A percentile compares a stretch with the other conserved stretches of the same genome.
Evolutionary conservation across 441 rosid species (phyloP).

Genomic region (Dalechampia spathulata): DNA sequence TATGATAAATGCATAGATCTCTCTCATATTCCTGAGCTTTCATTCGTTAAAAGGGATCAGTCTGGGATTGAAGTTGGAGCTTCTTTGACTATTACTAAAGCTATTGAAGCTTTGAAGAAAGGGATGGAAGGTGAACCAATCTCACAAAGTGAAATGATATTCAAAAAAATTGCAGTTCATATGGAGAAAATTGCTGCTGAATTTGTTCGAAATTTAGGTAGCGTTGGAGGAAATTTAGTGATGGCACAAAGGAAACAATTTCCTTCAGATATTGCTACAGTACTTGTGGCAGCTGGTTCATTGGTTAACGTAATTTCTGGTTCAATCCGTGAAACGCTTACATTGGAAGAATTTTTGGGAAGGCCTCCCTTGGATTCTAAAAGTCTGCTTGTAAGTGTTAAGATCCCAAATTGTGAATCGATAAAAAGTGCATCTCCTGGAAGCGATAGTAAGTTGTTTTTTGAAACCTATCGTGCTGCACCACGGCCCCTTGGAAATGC

Average conservation of each 20-base stretch:
- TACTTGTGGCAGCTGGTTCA: constrained; percentile 61
- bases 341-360: constrained; percentile 55
- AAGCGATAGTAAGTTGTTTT: constrained; percentile 25
- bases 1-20: constrained; percentile 51
- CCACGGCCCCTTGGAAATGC: constrained; percentile 79
- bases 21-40: constrained; percentile 46
- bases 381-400: constrained; percentile 45
- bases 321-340: constrained; percentile 25
- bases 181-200: constrained; percentile 67
- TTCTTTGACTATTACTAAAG: constrained; percentile 60
- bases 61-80: constrained; percentile 73
- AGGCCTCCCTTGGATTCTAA: constrained; percentile 45
- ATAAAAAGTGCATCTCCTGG: constrained; percentile 20
- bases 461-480: constrained; percentile 78
- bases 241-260: constrained; percentile 72
- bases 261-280: constrained; percentile 75
- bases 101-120: constrained; percentile 46
- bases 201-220: constrained; percentile 60
- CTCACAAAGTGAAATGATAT: constrained; percentile 22
- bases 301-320: constrained; percentile 33
- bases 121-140: constrained; percentile 14
- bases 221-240: constrained; percentile 74
- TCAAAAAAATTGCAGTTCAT: constrained; percentile 50
- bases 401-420: constrained; percentile 39
- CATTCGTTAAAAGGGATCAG: constrained; percentile 27